phyloP scores from a whole-genome alignment of 108 stramenopile genomes.

The Discostella stelligeroides region DNA sequence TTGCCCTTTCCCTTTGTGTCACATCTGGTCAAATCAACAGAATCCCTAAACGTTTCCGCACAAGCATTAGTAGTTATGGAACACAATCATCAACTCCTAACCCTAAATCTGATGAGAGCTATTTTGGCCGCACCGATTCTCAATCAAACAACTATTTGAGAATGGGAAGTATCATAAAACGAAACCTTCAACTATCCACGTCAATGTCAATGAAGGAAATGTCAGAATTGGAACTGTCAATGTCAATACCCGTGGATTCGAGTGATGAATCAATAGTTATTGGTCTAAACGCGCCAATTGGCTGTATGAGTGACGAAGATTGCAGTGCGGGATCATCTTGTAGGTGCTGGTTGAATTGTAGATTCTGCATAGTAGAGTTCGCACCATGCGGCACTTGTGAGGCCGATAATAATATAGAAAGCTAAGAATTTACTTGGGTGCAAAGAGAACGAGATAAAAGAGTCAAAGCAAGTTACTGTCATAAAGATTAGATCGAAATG shows the following conservation, averaged over 20 bases:
- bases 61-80: not conserved
- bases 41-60: not conserved
- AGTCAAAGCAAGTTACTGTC: too few species aligned
- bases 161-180: not conserved
- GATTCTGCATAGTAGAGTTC: constrained; percentile 1
- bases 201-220: constrained; percentile 1
- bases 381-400: constrained; percentile 8
- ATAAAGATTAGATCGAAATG: too few species aligned
- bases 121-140: not conserved
- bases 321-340: constrained; percentile 4
- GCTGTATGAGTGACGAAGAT: constrained; percentile 10
- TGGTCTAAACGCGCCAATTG: not conserved
- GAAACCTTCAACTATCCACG: constrained; percentile 10
- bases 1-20: not conserved
- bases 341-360: constrained; percentile 14
- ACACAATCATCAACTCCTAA: not conserved
- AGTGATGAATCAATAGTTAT: not conserved
- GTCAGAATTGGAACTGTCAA: not conserved
- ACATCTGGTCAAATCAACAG: not conserved
- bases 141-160: constrained; percentile 10
- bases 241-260: not conserved
- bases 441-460: too few species aligned
- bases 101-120: not conserved
- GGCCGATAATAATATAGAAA: not conserved
- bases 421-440: too few species aligned